A percentile compares a stretch with the other conserved stretches of the same genome.
Evolutionary conservation across 306 rosid genomes (phyloP).

Genomic region (Urtica urens): DNA sequence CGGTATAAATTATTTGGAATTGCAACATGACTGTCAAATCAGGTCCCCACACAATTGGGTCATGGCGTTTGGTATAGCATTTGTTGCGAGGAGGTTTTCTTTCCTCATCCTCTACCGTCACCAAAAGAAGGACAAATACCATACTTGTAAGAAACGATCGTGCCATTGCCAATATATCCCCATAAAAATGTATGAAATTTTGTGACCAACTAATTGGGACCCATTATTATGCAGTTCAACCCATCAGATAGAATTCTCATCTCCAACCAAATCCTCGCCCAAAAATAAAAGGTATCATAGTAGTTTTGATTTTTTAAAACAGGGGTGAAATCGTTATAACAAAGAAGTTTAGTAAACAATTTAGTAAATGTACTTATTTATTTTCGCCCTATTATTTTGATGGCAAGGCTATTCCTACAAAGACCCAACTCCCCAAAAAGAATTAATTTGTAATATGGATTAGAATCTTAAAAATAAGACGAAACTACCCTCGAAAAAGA

Average conservation of each 20-base stretch:
- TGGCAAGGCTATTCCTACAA: neutral
- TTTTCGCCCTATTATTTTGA: neutral
- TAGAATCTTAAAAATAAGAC: slow-evolving; percentile 5
- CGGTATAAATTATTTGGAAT: slow-evolving; percentile 3
- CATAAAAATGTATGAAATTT: slow-evolving; percentile 25
- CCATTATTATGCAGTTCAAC: slow-evolving; percentile 23
- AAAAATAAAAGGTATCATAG: slow-evolving; percentile 18
- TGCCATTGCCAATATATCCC: slow-evolving; percentile 21
- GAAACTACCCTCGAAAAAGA: slow-evolving; percentile 27
- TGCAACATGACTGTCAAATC: slow-evolving; percentile 20
- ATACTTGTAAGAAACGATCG: slow-evolving; percentile 33
- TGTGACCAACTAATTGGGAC: slow-evolving; percentile 35
- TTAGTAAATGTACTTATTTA: neutral
- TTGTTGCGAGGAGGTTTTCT: slow-evolving; percentile 28
- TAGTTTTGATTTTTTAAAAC: no score
- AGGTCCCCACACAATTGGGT: slow-evolving; percentile 41
- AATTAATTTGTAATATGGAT: neutral
- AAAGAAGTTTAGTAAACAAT: no score
- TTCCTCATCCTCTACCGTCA: slow-evolving; percentile 32
- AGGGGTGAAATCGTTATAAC: no score
- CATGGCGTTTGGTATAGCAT: slow-evolving; percentile 39
- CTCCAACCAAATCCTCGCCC: slow-evolving; percentile 18
- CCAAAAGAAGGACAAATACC: slow-evolving; percentile 45
- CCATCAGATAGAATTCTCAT: slow-evolving; percentile 42
- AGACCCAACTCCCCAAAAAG: neutral